Conservation (phyloP, 192 early-diverging fungal species). For the Dissophora globulifera region DNA sequence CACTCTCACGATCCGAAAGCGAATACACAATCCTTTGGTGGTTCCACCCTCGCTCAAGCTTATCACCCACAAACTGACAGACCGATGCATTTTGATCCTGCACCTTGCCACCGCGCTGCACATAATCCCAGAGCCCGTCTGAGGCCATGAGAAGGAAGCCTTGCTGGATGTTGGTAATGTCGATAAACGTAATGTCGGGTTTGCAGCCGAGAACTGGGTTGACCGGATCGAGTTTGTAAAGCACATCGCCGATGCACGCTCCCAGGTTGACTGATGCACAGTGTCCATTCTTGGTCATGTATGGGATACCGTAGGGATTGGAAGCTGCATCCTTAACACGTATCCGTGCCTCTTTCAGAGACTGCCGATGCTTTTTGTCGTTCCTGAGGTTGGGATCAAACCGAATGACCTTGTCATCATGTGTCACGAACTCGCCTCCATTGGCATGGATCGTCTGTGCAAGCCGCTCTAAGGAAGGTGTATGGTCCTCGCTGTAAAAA, state of each 20-base stretch:
- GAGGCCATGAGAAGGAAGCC: slow-evolving; percentile 68
- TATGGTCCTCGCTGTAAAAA: slow-evolving; percentile 67
- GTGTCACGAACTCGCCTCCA: slow-evolving; percentile 70
- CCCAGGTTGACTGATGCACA: slow-evolving; percentile 66
- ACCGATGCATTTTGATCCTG: slow-evolving; percentile 63
- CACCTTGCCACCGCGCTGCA: slow-evolving; percentile 54
- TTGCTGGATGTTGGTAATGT: slow-evolving; percentile 47
- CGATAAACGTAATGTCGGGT: slow-evolving; percentile 65
- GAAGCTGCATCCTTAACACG: slow-evolving; percentile 53
- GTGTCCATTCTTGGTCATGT: slow-evolving; percentile 46
- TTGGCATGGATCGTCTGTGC: slow-evolving; percentile 65
- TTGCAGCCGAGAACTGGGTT: slow-evolving; percentile 63
- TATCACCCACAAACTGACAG: slow-evolving; percentile 60
- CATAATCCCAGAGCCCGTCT: slow-evolving; percentile 69
- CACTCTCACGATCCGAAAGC: slow-evolving; percentile 62
- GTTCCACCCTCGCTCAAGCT: slow-evolving; percentile 63
- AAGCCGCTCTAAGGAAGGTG: slow-evolving; percentile 66
- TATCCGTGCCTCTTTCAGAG: slow-evolving; percentile 68
- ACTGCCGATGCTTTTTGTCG: slow-evolving; percentile 61
- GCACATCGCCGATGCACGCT: slow-evolving; percentile 65
- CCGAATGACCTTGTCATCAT: slow-evolving; percentile 64
- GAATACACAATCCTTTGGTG: slow-evolving; percentile 56
- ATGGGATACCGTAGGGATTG: slow-evolving; percentile 52
- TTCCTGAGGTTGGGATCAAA: slow-evolving; percentile 59
- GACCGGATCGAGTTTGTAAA: slow-evolving; percentile 64